Conservation (phyloP, 129 eudicot species). For the Logfia minima region DNA sequence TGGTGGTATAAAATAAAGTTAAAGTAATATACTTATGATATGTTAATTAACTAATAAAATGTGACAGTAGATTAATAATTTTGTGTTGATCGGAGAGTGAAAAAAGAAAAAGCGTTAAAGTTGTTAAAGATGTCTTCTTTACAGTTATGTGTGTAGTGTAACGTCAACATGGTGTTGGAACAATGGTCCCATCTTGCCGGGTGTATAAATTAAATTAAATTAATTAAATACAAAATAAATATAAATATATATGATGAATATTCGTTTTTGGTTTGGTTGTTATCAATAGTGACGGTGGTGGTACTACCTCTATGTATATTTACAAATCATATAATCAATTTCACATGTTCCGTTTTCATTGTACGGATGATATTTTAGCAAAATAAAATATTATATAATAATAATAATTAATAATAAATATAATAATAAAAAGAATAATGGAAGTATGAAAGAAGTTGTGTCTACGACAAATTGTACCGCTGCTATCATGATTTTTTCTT, state of each 20-base stretch:
- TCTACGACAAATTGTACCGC: no score
- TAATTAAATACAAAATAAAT: not conserved
- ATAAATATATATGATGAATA: not conserved
- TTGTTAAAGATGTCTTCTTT: slow-evolving; percentile 32
- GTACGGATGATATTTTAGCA: not conserved
- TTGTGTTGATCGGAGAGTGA: slow-evolving; percentile 30
- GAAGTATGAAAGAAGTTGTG: no score
- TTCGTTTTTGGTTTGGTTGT: not conserved
- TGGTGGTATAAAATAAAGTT: not conserved
- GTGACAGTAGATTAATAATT: slow-evolving; percentile 17
- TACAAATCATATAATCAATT: not conserved
- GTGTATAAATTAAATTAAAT: not conserved
- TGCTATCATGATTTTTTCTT: no score
- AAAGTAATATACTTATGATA: not conserved
- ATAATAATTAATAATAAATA: no score
- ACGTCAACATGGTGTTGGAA: slow-evolving; percentile 45
- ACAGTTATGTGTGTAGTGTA: slow-evolving; percentile 46
- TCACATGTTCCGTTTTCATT: not conserved
- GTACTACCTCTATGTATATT: not conserved
- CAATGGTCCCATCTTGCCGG: slow-evolving; percentile 43
- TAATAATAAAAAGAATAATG: no score
- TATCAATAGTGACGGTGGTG: slow-evolving; percentile 8
- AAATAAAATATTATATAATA: no score
- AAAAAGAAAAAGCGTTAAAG: slow-evolving; percentile 39
- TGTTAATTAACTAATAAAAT: not conserved